phyloP scores from a whole-genome alignment of 2,329 filamentous ascomycete species.

The Claviceps sp. region DNA sequence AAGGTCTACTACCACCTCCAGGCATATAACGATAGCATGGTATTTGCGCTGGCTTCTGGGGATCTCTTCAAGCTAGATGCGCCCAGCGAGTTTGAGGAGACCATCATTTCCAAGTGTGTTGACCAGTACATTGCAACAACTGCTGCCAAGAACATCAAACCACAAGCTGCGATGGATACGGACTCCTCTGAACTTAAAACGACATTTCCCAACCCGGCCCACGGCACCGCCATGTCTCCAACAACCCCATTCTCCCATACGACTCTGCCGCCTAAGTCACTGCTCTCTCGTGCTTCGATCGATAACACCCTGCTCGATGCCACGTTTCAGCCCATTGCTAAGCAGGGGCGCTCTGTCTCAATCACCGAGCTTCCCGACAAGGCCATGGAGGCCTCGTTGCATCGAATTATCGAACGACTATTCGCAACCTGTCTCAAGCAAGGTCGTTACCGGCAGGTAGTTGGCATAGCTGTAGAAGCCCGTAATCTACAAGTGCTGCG shows the following conservation, averaged over 20 bases:
- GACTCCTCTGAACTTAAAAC: slow-evolving; percentile 61
- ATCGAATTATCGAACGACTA: slow-evolving; percentile 72
- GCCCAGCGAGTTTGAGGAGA: slow-evolving; percentile 93
- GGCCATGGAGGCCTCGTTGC: slow-evolving; percentile 65
- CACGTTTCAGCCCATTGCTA: slow-evolving; percentile 38
- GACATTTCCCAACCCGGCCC: slow-evolving; percentile 58
- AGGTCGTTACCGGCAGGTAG: slow-evolving; percentile 85
- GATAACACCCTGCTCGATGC: slow-evolving; percentile 50
- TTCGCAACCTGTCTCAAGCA: slow-evolving; percentile 82
- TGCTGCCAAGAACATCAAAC: slow-evolving; percentile 34
- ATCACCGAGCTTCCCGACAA: slow-evolving; percentile 55
- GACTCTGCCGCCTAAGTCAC: slow-evolving; percentile 81
- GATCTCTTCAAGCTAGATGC: slow-evolving; percentile 89
- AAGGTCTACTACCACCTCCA: slow-evolving; percentile 99
- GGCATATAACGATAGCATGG: slow-evolving; percentile 99
- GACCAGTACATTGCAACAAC: slow-evolving; percentile 87
- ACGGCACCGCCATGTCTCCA: slow-evolving; percentile 65
- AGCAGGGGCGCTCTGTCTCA: slow-evolving; percentile 40
- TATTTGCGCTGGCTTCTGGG: slow-evolving; percentile 86
- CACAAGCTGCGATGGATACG: slow-evolving; percentile 28
- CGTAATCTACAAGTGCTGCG: slow-evolving; percentile 81
- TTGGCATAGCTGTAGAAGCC: slow-evolving; percentile 92
- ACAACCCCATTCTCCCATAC: slow-evolving; percentile 94
- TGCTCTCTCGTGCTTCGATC: slow-evolving; percentile 71
- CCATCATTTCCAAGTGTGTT: slow-evolving; percentile 95